These are phyloP conservation scores for Candida frijolesensis DNA, from an alignment of 1,139 yeast genomes.

Conservation along the genomic window DNA sequence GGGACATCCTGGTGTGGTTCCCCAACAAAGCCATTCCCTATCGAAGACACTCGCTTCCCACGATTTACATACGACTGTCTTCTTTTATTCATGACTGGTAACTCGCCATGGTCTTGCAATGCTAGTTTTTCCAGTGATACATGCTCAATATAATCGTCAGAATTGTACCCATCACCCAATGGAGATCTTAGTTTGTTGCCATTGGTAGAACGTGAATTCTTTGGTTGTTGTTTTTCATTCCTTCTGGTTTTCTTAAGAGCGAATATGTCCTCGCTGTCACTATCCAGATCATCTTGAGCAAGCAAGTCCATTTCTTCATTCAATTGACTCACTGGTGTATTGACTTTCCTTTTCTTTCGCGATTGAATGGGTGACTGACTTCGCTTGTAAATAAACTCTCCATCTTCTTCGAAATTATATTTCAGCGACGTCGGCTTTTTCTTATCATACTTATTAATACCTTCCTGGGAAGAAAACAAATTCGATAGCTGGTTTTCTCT, in stretches of 20 bases:
- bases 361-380: conserved; percentile 21
- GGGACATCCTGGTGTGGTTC: conserved; percentile 69
- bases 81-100: conserved; percentile 26
- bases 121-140: conserved; percentile 30
- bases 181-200: conserved; percentile 11
- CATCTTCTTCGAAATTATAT: conserved; percentile 39
- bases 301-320: conserved; percentile 27
- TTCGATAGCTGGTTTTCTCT: conserved; percentile 11
- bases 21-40: conserved; percentile 73
- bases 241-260: neutral
- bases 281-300: conserved; percentile 13
- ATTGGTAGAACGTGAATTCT: neutral
- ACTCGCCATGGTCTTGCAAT: conserved; percentile 3
- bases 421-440: conserved; percentile 2
- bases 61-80: conserved; percentile 56
- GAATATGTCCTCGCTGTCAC: conserved; percentile 16
- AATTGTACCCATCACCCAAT: conserved; percentile 8
- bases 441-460: neutral
- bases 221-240: conserved; percentile 1
- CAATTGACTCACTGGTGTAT: conserved; percentile 30
- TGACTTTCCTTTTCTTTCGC: conserved; percentile 20
- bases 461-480: conserved; percentile 7
- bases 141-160: conserved; percentile 33
- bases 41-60: conserved; percentile 73
- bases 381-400: conserved; percentile 47